These are phyloP conservation scores for Xylariaceae sp. DNA, from an alignment of 2,329 filamentous ascomycete genomes.

Conservation along the genomic window DNA sequence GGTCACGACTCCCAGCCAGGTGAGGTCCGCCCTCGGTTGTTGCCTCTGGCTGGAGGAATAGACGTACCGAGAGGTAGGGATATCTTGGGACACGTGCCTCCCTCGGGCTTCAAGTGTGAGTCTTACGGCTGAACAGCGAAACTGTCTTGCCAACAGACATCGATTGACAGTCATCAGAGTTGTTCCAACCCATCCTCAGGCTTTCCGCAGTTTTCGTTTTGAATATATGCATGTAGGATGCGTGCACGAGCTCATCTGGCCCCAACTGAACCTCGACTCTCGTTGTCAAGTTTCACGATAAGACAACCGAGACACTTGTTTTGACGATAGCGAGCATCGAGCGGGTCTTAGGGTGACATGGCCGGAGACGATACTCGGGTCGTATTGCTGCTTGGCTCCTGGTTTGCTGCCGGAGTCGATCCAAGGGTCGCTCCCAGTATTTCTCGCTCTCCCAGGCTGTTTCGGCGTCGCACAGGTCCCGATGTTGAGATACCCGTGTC, in stretches of 20 bases:
- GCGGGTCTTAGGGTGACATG: not conserved
- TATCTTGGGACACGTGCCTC: not conserved
- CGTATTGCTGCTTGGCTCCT: not conserved
- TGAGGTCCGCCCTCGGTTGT: not conserved
- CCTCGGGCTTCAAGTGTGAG: not conserved
- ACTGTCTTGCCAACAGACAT: not conserved
- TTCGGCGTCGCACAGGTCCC: slow-evolving; percentile 11
- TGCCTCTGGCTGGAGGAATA: not conserved
- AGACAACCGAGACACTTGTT: not conserved
- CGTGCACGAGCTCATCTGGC: not conserved
- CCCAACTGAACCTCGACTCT: not conserved
- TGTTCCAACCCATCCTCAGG: not conserved
- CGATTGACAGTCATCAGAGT: not conserved
- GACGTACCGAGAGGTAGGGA: not conserved
- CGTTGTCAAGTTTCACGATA: slow-evolving; percentile 5
- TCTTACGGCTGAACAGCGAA: slow-evolving; percentile 4
- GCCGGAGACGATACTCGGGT: not conserved
- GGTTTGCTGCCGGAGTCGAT: not conserved
- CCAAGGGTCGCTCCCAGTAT: slow-evolving; percentile 1
- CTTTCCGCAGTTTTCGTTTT: not conserved
- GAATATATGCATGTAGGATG: not conserved
- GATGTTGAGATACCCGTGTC: slow-evolving; percentile 6
- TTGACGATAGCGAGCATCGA: not conserved
- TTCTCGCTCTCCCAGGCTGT: slow-evolving; percentile 4
- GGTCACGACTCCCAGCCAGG: too few relatives aligned